phyloP scores from a whole-genome alignment of 75 land plant species.

The Sequoia sempervirens region DNA sequence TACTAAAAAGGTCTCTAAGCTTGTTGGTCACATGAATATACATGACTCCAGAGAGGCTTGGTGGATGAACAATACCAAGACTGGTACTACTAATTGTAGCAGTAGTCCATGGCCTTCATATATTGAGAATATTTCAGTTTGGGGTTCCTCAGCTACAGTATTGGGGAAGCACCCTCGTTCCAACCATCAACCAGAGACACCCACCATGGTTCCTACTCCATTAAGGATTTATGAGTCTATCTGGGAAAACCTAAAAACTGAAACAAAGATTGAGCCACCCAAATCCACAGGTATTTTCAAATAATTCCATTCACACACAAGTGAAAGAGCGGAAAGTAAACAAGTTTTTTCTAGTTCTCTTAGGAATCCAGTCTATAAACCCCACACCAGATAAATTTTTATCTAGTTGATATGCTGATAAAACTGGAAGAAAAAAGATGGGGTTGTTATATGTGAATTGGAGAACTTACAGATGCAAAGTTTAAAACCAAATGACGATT shows the following conservation, averaged over 20 bases:
- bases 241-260: background rate
- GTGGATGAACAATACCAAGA: slow-evolving; percentile 2
- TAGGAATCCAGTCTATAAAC: background rate
- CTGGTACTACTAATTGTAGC: background rate
- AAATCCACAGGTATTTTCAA: slow-evolving; percentile 1
- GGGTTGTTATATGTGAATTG: background rate
- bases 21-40: slow-evolving; percentile 1
- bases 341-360: background rate
- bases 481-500: background rate
- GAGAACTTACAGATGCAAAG: background rate
- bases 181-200: background rate
- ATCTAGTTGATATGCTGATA: background rate
- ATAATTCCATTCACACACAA: background rate
- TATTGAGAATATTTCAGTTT: background rate
- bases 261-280: background rate
- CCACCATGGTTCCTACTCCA: background rate
- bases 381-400: background rate
- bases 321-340: background rate
- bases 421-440: background rate
- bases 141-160: background rate
- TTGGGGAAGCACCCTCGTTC: slow-evolving; percentile 5
- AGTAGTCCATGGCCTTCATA: background rate
- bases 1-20: background rate
- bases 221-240: slow-evolving; percentile 2
- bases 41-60: background rate